phyloP scores from a whole-genome alignment of 2,329 filamentous ascomycete genomes.

The Colletotrichum musicola region DNA sequence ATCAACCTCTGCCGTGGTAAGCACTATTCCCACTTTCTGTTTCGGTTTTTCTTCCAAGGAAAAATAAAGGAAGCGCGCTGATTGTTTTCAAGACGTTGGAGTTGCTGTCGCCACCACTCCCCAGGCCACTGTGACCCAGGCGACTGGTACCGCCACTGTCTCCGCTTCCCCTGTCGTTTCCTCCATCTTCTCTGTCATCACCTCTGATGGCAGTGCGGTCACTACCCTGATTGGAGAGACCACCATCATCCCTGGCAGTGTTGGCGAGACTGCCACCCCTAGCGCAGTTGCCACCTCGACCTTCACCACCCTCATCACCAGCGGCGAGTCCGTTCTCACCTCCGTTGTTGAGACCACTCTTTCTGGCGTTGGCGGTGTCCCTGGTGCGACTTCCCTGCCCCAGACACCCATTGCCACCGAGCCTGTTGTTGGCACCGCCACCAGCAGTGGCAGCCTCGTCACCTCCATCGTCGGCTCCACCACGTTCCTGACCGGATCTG shows the following conservation, averaged over 20 bases:
- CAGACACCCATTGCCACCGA: slow-evolving; percentile 27
- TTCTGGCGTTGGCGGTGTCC: slow-evolving; percentile 39
- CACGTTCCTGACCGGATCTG: slow-evolving; percentile 43
- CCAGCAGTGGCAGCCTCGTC: slow-evolving; percentile 23
- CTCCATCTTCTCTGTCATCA: slow-evolving; percentile 40
- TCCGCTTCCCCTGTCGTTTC: slow-evolving; percentile 27
- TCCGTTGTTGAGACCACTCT: slow-evolving; percentile 46
- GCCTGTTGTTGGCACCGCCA: slow-evolving; percentile 38
- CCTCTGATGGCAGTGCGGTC: slow-evolving; percentile 52
- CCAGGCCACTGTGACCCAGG: slow-evolving; percentile 37
- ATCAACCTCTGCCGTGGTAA: slow-evolving; percentile 54
- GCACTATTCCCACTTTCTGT: slow-evolving; percentile 30
- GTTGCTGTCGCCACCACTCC: slow-evolving; percentile 43
- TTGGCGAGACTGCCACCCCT: slow-evolving; percentile 12
- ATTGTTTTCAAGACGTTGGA: slow-evolving; percentile 24
- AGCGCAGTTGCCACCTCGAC: slow-evolving; percentile 51
- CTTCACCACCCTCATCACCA: slow-evolving; percentile 43
- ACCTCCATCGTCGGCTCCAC: slow-evolving; percentile 41
- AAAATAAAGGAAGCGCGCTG: background rate
- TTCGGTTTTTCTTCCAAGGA: background rate
- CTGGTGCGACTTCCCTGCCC: slow-evolving; percentile 25
- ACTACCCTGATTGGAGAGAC: slow-evolving; percentile 48
- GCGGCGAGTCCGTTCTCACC: slow-evolving; percentile 41
- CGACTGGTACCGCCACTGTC: slow-evolving; percentile 30
- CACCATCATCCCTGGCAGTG: slow-evolving; percentile 18